Conservation (phyloP, 2,329 filamentous ascomycete species). For the Claviceps sp. region DNA sequence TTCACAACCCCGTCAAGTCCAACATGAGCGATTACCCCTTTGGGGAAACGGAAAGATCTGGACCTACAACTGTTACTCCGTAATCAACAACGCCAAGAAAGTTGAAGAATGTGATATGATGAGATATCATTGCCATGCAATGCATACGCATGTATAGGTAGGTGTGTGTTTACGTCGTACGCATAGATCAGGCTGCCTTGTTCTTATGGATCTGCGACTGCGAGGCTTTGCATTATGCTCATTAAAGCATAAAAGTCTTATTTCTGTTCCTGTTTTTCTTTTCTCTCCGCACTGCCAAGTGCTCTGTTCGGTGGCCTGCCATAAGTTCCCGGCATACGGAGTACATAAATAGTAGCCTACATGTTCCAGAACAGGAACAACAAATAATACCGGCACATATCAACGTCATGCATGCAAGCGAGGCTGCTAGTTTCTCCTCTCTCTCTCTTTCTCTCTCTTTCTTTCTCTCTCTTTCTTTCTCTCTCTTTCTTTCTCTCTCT, state of each 20-base stretch:
- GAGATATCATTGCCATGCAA: not conserved
- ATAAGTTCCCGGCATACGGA: too few relatives aligned
- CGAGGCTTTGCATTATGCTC: not conserved
- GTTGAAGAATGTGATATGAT: not conserved
- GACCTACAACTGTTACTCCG: not conserved
- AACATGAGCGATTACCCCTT: not conserved
- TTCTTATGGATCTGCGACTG: not conserved
- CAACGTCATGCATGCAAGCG: not conserved
- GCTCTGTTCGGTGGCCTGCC: not conserved
- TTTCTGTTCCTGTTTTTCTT: not conserved
- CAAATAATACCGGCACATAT: not conserved
- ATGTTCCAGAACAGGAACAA: not conserved
- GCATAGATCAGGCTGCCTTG: not conserved
- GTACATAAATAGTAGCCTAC: not conserved
- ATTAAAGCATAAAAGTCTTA: not conserved
- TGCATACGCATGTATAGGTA: not conserved
- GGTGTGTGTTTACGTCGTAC: too few relatives aligned
- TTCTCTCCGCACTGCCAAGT: not conserved
- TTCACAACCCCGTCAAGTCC: not conserved
- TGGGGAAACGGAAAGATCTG: not conserved
- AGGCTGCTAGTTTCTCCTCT: not conserved
- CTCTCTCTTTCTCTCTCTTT: not conserved
- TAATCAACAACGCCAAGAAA: too few relatives aligned
- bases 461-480: too few relatives aligned
- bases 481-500: too few relatives aligned